phyloP scores from a whole-genome alignment of 495 filamentous ascomycete species.

The Hypoxylon trugodes region DNA sequence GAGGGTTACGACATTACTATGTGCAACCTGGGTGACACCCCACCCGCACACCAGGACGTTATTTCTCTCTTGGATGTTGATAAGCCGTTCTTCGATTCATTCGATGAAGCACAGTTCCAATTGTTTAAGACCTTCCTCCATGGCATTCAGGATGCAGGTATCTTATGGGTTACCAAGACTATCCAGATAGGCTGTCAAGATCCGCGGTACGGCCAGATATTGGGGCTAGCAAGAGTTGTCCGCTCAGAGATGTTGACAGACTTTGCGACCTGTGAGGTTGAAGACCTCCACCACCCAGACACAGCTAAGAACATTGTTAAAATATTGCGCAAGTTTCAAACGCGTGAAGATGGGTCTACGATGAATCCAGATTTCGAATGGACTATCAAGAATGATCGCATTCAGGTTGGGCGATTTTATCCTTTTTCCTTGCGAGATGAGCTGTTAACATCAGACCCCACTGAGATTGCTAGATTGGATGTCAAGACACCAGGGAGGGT shows the following conservation, averaged over 20 bases:
- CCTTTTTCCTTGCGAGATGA: slow-evolving; percentile 40
- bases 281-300: slow-evolving; percentile 28
- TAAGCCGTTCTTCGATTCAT: slow-evolving; percentile 39
- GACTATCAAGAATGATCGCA: slow-evolving; percentile 36
- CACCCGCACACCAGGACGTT: slow-evolving; percentile 38
- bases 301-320: neutral
- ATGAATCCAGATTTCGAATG: slow-evolving; percentile 49
- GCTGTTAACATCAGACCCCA: slow-evolving; percentile 4
- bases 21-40: slow-evolving; percentile 34
- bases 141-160: slow-evolving; percentile 5
- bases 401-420: slow-evolving; percentile 42
- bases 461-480: slow-evolving; percentile 18
- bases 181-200: slow-evolving; percentile 48
- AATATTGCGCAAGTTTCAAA: slow-evolving; percentile 37
- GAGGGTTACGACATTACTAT: slow-evolving; percentile 34
- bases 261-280: slow-evolving; percentile 54
- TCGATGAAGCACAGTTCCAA: slow-evolving; percentile 10
- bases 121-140: slow-evolving; percentile 17
- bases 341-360: slow-evolving; percentile 12
- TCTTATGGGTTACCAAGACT: slow-evolving; percentile 55
- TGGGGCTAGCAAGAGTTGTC: slow-evolving; percentile 54
- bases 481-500: slow-evolving; percentile 26
- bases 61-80: slow-evolving; percentile 50
- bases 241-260: slow-evolving; percentile 50
- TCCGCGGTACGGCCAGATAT: slow-evolving; percentile 47